Percentiles rank a stretch among this genome's conserved stretches.
Evolutionary conservation across 495 filamentous ascomycete genomes (phyloP).

Genomic region (Pseudoneurospora amorphoporcata): DNA sequence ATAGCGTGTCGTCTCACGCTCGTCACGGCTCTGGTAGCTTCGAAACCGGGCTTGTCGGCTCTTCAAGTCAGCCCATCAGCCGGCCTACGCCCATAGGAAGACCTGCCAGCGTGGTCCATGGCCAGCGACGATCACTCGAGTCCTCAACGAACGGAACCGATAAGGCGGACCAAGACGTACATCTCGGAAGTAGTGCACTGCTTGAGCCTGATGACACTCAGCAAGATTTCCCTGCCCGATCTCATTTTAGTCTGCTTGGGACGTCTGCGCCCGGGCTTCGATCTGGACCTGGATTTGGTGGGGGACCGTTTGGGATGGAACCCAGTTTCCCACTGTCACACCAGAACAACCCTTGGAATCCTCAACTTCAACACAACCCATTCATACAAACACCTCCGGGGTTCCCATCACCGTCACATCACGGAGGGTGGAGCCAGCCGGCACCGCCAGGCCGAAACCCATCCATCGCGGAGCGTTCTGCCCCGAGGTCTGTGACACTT

Average conservation of each 20-base stretch:
- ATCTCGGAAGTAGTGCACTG: constrained; percentile 90
- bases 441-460: constrained; percentile 15
- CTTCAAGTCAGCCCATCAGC: constrained; percentile 52
- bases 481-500: constrained; percentile 33
- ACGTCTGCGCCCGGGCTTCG: constrained; percentile 18
- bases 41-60: constrained; percentile 24
- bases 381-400: constrained; percentile 13
- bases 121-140: constrained; percentile 20
- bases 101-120: constrained; percentile 59
- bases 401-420: constrained; percentile 11
- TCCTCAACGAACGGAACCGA: constrained; percentile 41
- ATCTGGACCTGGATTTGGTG: constrained; percentile 9
- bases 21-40: constrained; percentile 37
- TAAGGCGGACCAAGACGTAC: constrained; percentile 53
- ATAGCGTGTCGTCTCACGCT: constrained; percentile 27
- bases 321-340: constrained; percentile 9
- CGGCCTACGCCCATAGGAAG: constrained; percentile 82
- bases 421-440: constrained; percentile 18
- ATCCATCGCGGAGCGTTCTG: constrained; percentile 8
- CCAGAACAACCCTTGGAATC: constrained; percentile 19
- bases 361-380: constrained; percentile 7
- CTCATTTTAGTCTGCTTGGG: constrained; percentile 3
- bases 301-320: constrained; percentile 19
- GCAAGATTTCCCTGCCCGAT: constrained; percentile 9
- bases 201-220: constrained; percentile 49